A percentile compares a stretch with the other conserved stretches of the same genome.
phyloP scores from a whole-genome alignment of 352 stramenopile genomes.

The Pythium aquatile region DNA sequence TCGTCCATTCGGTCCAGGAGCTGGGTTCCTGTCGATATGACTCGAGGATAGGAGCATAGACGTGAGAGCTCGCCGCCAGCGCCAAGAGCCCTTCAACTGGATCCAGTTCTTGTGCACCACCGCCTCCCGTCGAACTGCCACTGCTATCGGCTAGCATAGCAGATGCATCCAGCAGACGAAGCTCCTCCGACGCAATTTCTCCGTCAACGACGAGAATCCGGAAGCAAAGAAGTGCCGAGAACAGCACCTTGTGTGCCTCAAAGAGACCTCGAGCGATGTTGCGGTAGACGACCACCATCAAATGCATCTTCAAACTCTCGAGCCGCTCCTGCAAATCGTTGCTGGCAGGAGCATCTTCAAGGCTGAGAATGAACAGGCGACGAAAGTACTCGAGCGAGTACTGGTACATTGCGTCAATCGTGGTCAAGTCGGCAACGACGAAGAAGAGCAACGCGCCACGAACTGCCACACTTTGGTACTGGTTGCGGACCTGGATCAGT shows the following conservation, averaged over 20 bases:
- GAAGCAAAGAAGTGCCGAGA: constrained; percentile 58
- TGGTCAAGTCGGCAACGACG: constrained; percentile 50
- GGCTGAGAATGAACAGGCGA: constrained; percentile 58
- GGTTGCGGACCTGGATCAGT: constrained; percentile 58
- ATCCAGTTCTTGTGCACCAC: constrained; percentile 1
- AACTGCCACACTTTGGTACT: constrained; percentile 54
- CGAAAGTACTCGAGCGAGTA: constrained; percentile 77
- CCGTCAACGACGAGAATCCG: constrained; percentile 48
- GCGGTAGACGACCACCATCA: constrained; percentile 57
- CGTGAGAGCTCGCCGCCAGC: constrained; percentile 23
- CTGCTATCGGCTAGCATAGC: neutral
- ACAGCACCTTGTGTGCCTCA: constrained; percentile 60
- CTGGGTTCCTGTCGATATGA: constrained; percentile 43
- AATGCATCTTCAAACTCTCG: constrained; percentile 35
- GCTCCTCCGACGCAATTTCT: constrained; percentile 35
- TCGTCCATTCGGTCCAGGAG: constrained; percentile 44
- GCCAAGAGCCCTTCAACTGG: constrained; percentile 29
- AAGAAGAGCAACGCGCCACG: constrained; percentile 75
- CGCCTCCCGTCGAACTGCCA: neutral
- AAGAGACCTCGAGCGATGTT: constrained; percentile 78
- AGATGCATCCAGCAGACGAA: constrained; percentile 37
- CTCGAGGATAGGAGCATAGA: constrained; percentile 37
- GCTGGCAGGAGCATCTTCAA: constrained; percentile 39
- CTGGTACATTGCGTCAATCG: constrained; percentile 78
- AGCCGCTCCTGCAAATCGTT: constrained; percentile 38